phyloP scores from a whole-genome alignment of 768 basidiomycete species.

The Agaricus subrufescens region DNA sequence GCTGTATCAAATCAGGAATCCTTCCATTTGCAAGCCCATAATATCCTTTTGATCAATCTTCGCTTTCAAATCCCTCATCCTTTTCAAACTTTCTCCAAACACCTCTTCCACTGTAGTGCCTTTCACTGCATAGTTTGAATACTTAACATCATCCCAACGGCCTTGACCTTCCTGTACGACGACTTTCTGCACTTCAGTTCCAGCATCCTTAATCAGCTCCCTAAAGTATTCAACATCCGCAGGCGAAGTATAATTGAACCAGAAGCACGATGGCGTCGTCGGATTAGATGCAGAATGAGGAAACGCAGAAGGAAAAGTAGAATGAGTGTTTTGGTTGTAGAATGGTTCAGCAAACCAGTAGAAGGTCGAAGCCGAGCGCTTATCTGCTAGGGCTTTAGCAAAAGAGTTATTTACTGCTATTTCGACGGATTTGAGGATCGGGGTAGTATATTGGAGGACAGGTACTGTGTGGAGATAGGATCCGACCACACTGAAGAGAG shows the following conservation, averaged over 20 bases:
- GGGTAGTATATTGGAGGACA: conserved; percentile 27
- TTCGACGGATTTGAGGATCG: conserved; percentile 38
- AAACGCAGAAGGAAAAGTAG: conserved; percentile 36
- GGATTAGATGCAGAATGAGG: conserved; percentile 34
- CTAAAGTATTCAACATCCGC: conserved; percentile 35
- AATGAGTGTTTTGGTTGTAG: conserved; percentile 35
- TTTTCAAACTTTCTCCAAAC: conserved; percentile 45
- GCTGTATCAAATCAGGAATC: too few relatives aligned
- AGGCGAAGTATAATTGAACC: conserved; percentile 39
- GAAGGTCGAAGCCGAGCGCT: conserved; percentile 26
- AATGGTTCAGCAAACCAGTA: conserved; percentile 52
- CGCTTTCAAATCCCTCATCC: conserved; percentile 34
- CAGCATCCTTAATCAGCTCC: conserved; percentile 32
- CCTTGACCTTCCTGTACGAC: conserved; percentile 35
- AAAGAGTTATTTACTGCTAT: conserved; percentile 21
- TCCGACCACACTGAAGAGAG: conserved; percentile 15
- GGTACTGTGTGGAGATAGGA: conserved; percentile 38
- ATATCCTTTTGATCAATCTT: conserved; percentile 51
- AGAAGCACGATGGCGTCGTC: conserved; percentile 43
- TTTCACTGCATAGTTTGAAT: conserved; percentile 57
- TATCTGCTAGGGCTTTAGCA: conserved; percentile 12
- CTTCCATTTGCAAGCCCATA: conserved; percentile 41
- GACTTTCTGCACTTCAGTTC: conserved; percentile 32
- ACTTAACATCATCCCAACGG: conserved; percentile 34
- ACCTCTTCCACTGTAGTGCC: conserved; percentile 46